These are phyloP conservation scores for Amanita exitialis DNA, from an alignment of 768 basidiomycete genomes.

Conservation along the genomic window DNA sequence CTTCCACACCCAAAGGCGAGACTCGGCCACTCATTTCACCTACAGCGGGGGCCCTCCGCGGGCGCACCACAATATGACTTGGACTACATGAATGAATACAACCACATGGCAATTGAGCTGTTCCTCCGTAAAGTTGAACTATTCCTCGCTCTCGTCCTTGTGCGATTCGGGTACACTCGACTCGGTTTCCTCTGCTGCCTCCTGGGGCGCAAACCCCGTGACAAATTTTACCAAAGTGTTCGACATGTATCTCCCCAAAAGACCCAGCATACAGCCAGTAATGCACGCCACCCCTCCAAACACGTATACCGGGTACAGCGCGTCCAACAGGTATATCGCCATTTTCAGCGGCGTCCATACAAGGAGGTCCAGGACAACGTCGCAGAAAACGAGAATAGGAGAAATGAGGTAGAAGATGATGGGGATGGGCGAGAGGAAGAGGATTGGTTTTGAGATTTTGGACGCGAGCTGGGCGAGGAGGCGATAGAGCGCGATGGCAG, in stretches of 20 bases:
- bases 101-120: too few relatives aligned
- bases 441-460: slow-evolving; percentile 6
- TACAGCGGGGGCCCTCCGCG: too few relatives aligned
- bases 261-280: slow-evolving; percentile 34
- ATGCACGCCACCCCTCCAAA: slow-evolving; percentile 49
- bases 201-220: not conserved
- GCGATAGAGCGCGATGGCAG: not conserved
- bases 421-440: slow-evolving; percentile 18
- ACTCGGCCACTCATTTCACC: too few relatives aligned
- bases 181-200: too few relatives aligned
- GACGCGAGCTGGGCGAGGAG: not conserved
- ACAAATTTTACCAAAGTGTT: not conserved
- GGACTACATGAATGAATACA: too few relatives aligned
- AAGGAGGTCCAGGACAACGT: slow-evolving; percentile 29
- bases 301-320: slow-evolving; percentile 45
- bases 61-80: too few relatives aligned
- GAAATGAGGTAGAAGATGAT: slow-evolving; percentile 33
- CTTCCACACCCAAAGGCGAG: too few relatives aligned
- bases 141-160: too few relatives aligned
- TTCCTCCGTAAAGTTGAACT: too few relatives aligned
- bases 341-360: slow-evolving; percentile 36
- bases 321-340: slow-evolving; percentile 25
- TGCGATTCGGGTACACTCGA: too few relatives aligned
- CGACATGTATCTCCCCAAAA: slow-evolving; percentile 18
- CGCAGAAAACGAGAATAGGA: slow-evolving; percentile 32